A percentile compares a stretch with the other conserved stretches of the same genome.
Evolutionary conservation across 2,329 filamentous ascomycete species (phyloP).

Genomic region (Simplicillium sp.): DNA sequence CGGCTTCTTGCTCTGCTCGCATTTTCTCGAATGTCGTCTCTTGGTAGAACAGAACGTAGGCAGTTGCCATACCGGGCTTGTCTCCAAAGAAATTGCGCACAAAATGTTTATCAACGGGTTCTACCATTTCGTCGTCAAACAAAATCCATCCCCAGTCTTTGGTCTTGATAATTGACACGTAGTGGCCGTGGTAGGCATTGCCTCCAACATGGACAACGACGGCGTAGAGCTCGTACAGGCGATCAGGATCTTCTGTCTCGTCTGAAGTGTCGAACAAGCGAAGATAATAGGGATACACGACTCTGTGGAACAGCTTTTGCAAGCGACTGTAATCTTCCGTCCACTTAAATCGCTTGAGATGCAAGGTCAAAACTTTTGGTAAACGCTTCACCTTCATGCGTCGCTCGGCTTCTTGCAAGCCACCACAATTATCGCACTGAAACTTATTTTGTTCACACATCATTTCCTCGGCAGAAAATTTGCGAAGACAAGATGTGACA

Average conservation of each 20-base stretch:
- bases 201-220: constrained; percentile 96
- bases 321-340: constrained; percentile 89
- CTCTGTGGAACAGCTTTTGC: constrained; percentile 93
- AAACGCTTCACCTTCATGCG: constrained; percentile 97
- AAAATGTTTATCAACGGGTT: constrained; percentile 93
- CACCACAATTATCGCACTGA: constrained; percentile 94
- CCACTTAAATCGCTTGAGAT: constrained; percentile 97
- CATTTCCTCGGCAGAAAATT: constrained; percentile 98
- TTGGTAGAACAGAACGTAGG: constrained; percentile 96
- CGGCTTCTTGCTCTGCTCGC: constrained; percentile 71
- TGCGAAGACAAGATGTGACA: constrained; percentile 86
- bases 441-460: constrained; percentile 98
- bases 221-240: constrained; percentile 91
- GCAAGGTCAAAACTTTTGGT: constrained; percentile 82
- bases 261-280: constrained; percentile 97
- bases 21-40: constrained; percentile 67
- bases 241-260: constrained; percentile 85
- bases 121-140: constrained; percentile 97
- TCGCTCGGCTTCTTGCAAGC: constrained; percentile 95
- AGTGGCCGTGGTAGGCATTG: constrained; percentile 94
- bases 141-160: constrained; percentile 91
- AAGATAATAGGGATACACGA: constrained; percentile 94
- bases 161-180: constrained; percentile 96
- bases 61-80: constrained; percentile 80
- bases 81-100: constrained; percentile 97